Evolutionary conservation across 2,329 filamentous ascomycete species (phyloP), one percentile per base, ranked within the genome.

Genomic region (Helotiales sp.): DNA sequence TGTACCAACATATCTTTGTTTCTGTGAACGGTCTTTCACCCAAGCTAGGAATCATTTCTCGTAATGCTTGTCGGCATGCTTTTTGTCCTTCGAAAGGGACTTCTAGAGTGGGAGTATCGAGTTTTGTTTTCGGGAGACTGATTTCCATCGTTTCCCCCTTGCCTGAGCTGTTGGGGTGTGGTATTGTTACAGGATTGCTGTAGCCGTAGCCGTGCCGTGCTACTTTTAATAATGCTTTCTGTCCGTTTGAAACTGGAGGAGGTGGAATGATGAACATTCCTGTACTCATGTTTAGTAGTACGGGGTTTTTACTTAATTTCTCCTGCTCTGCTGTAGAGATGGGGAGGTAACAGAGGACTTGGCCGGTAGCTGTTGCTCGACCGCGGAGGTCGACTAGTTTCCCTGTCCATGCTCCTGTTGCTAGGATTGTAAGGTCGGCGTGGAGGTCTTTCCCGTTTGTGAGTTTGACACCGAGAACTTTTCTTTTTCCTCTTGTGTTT

Each of bases 381-480:
- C 91, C 90, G 47, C 86, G 79, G 0, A 97, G 77, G 72, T 96
- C 89, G 55, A 97, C 76, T 22, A 97, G 79, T 1, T 83, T 81
- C 2, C 87, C 83, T 2, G 90, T 91, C 93, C 93, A 98, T 4
- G 93, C 92, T 15, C 93, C 93, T 0, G 92, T 86, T 0, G 93
- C 92, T 2, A 96, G 80, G 55, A 97, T 79, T 31, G 90, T 87
- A 7, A 96, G 79, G 58, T 91, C 89, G 1, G 89, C 90, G 3
- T 74, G 75, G 6, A 91, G 63, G 9, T 70, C 75, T 6, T 72
- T 72, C 1, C 79, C 80, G 60, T 82, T 74, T 1, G 68, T 66
- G 10, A 89, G 73, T n/a, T 74, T 77, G 22, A 78, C 89, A 31
- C 90, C 90, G 0, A 79, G 77, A n/a, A 73, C 69, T 44, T 67